Conservation (phyloP, 1,284 basidiomycete species). For the Afroboletus lepidellus region DNA sequence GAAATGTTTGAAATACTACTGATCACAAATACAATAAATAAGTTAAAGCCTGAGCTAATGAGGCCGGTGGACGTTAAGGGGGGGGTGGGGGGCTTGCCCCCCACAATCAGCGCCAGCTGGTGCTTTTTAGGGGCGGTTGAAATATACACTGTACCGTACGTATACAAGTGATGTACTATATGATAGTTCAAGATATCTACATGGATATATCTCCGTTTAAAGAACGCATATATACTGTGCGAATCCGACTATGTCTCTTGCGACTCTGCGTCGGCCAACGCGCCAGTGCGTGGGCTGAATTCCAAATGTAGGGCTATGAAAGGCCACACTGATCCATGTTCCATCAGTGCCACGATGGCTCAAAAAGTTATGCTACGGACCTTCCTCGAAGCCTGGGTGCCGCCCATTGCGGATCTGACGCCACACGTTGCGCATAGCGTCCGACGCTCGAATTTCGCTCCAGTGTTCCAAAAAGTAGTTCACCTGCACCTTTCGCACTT, state of each 20-base stretch:
- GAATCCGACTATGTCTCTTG: slow-evolving; percentile 16
- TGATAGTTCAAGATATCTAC: slow-evolving; percentile 10
- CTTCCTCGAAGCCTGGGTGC: slow-evolving; percentile 82
- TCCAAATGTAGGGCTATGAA: slow-evolving; percentile 64
- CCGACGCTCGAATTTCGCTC: slow-evolving; percentile 76
- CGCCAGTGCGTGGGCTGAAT: slow-evolving; percentile 43
- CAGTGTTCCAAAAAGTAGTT: slow-evolving; percentile 80
- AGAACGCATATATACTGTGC: background rate
- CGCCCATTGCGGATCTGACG: slow-evolving; percentile 76
- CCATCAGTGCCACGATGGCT: slow-evolving; percentile 1
- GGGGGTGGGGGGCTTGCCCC: too few relatives aligned
- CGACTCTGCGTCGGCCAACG: slow-evolving; percentile 19
- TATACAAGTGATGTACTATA: slow-evolving; percentile 8
- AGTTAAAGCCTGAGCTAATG: too few relatives aligned
- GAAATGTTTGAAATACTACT: too few relatives aligned
- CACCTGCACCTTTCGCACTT: slow-evolving; percentile 82
- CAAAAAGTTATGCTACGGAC: slow-evolving; percentile 34
- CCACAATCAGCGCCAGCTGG: too few relatives aligned
- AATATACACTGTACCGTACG: too few relatives aligned
- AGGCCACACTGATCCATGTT: slow-evolving; percentile 58
- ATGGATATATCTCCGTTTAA: background rate
- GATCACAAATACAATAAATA: too few relatives aligned
- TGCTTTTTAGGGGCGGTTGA: too few relatives aligned
- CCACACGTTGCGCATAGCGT: slow-evolving; percentile 83
- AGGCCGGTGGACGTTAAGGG: too few relatives aligned